phyloP scores from a whole-genome alignment of 306 rosid genomes.

The Cyamopsis tetragonoloba region DNA sequence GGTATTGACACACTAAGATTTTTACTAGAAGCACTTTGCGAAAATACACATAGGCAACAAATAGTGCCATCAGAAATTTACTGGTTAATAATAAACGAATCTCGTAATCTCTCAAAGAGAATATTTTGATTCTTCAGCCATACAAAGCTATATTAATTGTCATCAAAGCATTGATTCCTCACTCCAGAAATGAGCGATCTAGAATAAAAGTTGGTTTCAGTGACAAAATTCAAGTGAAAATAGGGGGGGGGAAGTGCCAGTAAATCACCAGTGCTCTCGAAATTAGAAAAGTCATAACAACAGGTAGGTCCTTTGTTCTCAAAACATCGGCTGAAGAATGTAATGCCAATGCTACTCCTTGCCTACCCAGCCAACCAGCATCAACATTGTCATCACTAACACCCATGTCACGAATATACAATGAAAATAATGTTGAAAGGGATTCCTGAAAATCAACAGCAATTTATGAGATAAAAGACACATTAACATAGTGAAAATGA shows the following conservation, averaged over 20 bases:
- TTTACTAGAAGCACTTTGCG: too few relatives aligned
- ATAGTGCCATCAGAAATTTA: neutral
- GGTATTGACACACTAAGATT: neutral
- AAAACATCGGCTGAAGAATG: slow-evolving; percentile 89
- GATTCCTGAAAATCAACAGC: slow-evolving; percentile 60
- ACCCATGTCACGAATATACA: slow-evolving; percentile 74
- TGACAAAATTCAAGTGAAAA: neutral
- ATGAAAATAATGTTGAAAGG: slow-evolving; percentile 82
- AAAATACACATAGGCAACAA: neutral
- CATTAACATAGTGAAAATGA: neutral
- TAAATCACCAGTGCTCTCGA: slow-evolving; percentile 85
- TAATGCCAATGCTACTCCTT: slow-evolving; percentile 89
- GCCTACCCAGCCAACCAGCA: slow-evolving; percentile 92
- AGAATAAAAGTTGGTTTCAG: slow-evolving; percentile 6
- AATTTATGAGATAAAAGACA: slow-evolving; percentile 16
- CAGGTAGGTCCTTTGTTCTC: slow-evolving; percentile 91
- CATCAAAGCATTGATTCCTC: neutral
- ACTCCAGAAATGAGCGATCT: neutral
- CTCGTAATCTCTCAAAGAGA: neutral
- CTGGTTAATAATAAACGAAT: neutral
- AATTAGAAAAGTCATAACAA: slow-evolving; percentile 90
- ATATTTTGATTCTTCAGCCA: neutral
- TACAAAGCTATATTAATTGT: neutral
- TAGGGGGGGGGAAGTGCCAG: neutral
- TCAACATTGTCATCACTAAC: slow-evolving; percentile 57